Percentiles rank a stretch among this genome's conserved stretches.
Evolutionary conservation across 2,329 filamentous ascomycete genomes (phyloP).

Genomic region (Epichloe baconii): DNA sequence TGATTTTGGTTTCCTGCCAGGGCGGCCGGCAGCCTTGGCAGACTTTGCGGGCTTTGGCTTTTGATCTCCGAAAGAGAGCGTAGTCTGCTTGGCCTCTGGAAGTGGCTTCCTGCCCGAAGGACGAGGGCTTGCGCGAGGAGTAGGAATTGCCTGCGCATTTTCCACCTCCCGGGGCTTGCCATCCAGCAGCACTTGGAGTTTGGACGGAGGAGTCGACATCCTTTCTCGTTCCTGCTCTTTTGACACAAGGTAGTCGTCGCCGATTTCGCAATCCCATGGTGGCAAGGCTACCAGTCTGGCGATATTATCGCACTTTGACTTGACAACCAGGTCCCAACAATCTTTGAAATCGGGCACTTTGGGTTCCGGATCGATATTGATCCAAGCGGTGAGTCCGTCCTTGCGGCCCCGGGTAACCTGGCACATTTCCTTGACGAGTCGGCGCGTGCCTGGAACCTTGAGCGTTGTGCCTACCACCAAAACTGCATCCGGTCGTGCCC

Average conservation of each 20-base stretch:
- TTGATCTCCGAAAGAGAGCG: slow-evolving; percentile 29
- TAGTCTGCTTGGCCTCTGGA: slow-evolving; percentile 36
- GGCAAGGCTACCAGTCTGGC: slow-evolving; percentile 57
- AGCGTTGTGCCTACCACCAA: slow-evolving; percentile 92
- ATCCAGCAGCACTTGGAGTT: slow-evolving; percentile 13
- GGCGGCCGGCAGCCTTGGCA: slow-evolving; percentile 16
- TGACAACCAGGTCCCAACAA: slow-evolving; percentile 85
- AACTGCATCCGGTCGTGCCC: slow-evolving; percentile 75
- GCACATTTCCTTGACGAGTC: slow-evolving; percentile 85
- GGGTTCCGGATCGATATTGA: slow-evolving; percentile 81
- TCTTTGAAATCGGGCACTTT: slow-evolving; percentile 75
- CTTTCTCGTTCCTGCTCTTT: slow-evolving; percentile 29
- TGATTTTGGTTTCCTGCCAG: slow-evolving; percentile 20
- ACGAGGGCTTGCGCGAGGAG: slow-evolving; percentile 46
- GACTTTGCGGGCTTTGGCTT: slow-evolving; percentile 10
- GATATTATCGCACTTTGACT: slow-evolving; percentile 77
- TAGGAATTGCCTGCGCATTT: slow-evolving; percentile 38
- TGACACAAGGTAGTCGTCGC: slow-evolving; percentile 34
- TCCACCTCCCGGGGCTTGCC: slow-evolving; percentile 27
- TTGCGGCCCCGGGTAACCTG: slow-evolving; percentile 68
- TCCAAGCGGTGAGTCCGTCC: slow-evolving; percentile 84
- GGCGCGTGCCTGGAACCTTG: slow-evolving; percentile 84
- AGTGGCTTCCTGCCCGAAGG: slow-evolving; percentile 27
- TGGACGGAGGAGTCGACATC: slow-evolving; percentile 14
- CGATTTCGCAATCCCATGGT: slow-evolving; percentile 42